Conservation (phyloP, 228 moss, liverwort and hornwort species). For the Sphagnum fallax region DNA sequence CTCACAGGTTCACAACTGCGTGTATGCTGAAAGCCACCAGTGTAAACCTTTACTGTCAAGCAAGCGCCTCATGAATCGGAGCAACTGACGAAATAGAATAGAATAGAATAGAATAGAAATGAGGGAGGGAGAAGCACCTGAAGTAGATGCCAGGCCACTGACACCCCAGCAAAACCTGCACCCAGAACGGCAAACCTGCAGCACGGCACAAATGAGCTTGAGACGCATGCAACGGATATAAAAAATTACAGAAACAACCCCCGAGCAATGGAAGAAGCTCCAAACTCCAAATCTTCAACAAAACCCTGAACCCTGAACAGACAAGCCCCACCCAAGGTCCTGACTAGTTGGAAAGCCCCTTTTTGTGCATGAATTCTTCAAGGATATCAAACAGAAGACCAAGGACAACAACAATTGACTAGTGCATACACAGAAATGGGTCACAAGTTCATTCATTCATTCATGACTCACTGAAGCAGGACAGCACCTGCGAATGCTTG, state of each 20-base stretch:
- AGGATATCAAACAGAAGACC: neutral
- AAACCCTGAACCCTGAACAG: too few species aligned
- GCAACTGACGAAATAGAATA: too few species aligned
- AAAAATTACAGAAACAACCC: neutral
- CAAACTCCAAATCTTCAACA: too few species aligned
- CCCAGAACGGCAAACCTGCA: conserved; percentile 91
- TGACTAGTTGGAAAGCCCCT: neutral
- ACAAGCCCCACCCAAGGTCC: too few species aligned
- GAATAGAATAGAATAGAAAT: too few species aligned
- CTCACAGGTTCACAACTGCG: conserved; percentile 39
- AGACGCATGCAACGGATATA: neutral
- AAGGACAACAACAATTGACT: neutral
- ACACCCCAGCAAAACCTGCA: conserved; percentile 95
- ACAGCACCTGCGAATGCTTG: conserved; percentile 3
- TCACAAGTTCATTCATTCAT: neutral
- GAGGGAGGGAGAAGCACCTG: conserved; percentile 33
- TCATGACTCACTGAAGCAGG: neutral
- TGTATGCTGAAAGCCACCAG: conserved; percentile 59
- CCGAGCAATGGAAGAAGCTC: neutral
- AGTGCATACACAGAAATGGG: neutral
- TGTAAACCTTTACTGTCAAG: neutral
- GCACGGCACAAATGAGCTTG: neutral
- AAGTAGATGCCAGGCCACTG: conserved; percentile 96
- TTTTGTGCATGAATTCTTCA: neutral
- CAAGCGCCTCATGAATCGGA: too few species aligned